phyloP scores from a whole-genome alignment of 169 alveolate species.

The Besnoitia besnoiti region DNA sequence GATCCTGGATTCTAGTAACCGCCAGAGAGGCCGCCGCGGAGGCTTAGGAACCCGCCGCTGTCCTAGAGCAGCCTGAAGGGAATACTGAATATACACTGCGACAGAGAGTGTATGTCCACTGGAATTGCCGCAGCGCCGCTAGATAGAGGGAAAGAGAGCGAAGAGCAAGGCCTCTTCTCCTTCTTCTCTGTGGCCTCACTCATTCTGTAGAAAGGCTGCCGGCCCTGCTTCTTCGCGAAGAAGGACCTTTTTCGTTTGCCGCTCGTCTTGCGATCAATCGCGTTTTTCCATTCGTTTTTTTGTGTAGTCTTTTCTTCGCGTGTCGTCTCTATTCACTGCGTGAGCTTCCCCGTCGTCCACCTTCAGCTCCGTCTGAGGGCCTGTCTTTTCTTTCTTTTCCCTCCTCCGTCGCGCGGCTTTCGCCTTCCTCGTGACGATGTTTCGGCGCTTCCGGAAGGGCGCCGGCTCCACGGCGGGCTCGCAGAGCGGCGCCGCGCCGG shows the following conservation, averaged over 20 bases:
- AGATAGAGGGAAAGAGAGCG: neutral
- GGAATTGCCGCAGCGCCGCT: neutral
- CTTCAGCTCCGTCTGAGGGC: neutral
- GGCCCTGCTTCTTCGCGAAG: neutral
- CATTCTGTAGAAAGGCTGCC: neutral
- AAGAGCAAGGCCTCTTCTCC: neutral
- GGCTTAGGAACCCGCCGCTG: no score
- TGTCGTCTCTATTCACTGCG: neutral
- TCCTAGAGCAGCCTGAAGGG: no score
- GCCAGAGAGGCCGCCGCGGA: no score
- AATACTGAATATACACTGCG: no score
- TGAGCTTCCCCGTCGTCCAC: neutral
- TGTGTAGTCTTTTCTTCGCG: neutral
- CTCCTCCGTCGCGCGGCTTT: no score
- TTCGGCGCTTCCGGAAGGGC: neutral
- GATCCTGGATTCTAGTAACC: no score
- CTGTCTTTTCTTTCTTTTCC: neutral
- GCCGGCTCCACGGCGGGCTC: neutral
- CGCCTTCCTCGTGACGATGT: neutral
- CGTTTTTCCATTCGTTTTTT: neutral
- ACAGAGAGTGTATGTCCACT: no score
- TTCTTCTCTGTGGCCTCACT: neutral
- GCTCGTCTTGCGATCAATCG: no score
- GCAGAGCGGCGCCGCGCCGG: neutral
- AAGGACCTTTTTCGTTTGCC: no score